phyloP scores from a whole-genome alignment of 306 rosid species.

The Dryas drummondii region DNA sequence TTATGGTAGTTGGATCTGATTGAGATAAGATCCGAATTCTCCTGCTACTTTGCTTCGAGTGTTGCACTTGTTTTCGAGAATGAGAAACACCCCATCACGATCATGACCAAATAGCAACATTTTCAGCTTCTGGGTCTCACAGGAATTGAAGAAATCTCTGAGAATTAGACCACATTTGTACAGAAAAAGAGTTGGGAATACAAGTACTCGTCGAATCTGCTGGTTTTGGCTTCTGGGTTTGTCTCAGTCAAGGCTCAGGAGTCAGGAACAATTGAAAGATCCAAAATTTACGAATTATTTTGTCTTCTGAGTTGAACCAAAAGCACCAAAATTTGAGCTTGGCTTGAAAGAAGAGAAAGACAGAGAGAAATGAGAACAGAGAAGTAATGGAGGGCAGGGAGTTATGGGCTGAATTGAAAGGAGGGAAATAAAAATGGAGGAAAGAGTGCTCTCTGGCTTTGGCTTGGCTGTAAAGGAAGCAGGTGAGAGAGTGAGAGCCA shows the following conservation, averaged over 20 bases:
- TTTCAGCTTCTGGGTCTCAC: constrained; percentile 27
- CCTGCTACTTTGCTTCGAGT: constrained; percentile 30
- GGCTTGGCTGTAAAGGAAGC: constrained; percentile 68
- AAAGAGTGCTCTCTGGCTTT: constrained; percentile 43
- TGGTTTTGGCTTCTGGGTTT: constrained; percentile 13
- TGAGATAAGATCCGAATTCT: constrained; percentile 35
- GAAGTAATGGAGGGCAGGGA: constrained; percentile 38
- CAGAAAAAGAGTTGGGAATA: constrained; percentile 24
- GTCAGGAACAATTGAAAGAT: constrained; percentile 35
- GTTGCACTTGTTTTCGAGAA: constrained; percentile 18
- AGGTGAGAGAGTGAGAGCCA: constrained; percentile 48
- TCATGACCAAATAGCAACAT: constrained; percentile 42
- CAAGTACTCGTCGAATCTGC: constrained; percentile 31
- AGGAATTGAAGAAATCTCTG: constrained; percentile 26
- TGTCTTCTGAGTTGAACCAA: constrained; percentile 28
- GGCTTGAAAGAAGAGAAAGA: neutral
- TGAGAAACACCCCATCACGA: constrained; percentile 32
- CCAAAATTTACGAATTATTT: constrained; percentile 16
- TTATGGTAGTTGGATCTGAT: constrained; percentile 40
- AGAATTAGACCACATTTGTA: constrained; percentile 24
- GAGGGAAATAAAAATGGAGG: constrained; percentile 29
- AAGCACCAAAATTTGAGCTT: constrained; percentile 36
- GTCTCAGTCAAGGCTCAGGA: constrained; percentile 22
- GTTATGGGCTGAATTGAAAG: constrained; percentile 42
- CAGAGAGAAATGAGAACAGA: constrained; percentile 31